A percentile compares a stretch with the other conserved stretches of the same genome.
Conservation (phyloP, 2,329 filamentous ascomycete species). For the Zalaria obscura region DNA sequence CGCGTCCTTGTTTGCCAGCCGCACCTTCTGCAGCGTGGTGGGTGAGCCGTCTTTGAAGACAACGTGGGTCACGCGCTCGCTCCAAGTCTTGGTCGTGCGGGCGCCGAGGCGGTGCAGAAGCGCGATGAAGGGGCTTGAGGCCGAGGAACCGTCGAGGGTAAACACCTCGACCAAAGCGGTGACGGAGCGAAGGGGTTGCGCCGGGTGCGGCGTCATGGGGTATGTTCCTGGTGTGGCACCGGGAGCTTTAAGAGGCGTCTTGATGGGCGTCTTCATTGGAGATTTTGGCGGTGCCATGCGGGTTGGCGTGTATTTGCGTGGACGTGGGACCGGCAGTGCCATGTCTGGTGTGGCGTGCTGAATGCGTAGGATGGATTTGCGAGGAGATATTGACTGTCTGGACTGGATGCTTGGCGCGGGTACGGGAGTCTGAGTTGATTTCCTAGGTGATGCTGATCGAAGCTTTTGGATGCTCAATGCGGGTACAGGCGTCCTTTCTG, state of each 20-base stretch:
- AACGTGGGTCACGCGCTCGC: slow-evolving; percentile 21
- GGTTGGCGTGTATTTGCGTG: slow-evolving; percentile 5
- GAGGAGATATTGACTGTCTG: too few species aligned
- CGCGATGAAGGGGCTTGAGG: slow-evolving; percentile 18
- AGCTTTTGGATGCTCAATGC: too few species aligned
- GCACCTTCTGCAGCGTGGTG: slow-evolving; percentile 17
- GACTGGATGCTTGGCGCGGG: too few species aligned
- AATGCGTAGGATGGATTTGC: not conserved
- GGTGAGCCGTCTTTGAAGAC: slow-evolving; percentile 24
- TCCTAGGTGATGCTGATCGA: too few species aligned
- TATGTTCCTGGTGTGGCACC: slow-evolving; percentile 13
- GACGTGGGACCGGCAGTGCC: slow-evolving; percentile 1
- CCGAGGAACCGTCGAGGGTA: slow-evolving; percentile 20
- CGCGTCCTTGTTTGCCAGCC: slow-evolving; percentile 17
- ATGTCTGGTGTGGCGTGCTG: slow-evolving; percentile 1
- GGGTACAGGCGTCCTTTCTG: too few species aligned
- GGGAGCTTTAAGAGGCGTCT: slow-evolving; percentile 14
- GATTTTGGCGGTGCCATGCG: slow-evolving; percentile 3
- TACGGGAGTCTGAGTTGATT: too few species aligned
- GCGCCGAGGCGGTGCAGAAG: slow-evolving; percentile 20
- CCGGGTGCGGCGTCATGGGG: slow-evolving; percentile 21
- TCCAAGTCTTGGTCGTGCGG: slow-evolving; percentile 19
- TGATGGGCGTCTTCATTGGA: slow-evolving; percentile 14
- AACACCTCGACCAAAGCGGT: slow-evolving; percentile 21
- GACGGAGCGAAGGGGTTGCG: slow-evolving; percentile 17